Base-by-base conservation (phyloP, 2,329 filamentous ascomycete genomes). In the Aspergillus clavatus region DNA sequence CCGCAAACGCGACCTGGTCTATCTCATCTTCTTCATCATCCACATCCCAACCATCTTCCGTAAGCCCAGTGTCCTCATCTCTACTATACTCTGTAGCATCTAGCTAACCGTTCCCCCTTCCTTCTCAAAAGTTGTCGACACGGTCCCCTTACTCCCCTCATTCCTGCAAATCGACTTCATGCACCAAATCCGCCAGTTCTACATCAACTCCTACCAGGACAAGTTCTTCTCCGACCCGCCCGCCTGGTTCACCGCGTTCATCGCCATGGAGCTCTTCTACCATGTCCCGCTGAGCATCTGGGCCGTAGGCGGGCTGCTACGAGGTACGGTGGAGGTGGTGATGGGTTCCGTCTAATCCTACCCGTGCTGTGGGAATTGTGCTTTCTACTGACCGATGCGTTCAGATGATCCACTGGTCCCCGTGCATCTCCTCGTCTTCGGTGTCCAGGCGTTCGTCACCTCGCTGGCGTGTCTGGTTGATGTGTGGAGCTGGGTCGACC, bases 401-500 rank as follows among this genome's bases (percentile, higher is more conserved):
- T n/a, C n/a, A 79, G 77, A 81, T 56, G 73, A 81, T 44, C 75
- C 80, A 0, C 71, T 77, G 38, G 53, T 82, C 4, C 80, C 82
- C 0, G 63, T 85, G 0, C 76, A 82, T 40, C 68, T 86, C 1
- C 72, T 86, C 1, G 65, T 80, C 2, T 85, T 79, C 54, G 76
- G 78, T 0, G 62, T 80, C 7, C 74, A 84, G 56, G 78, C 80
- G 0, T 78, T 74, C 27, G 51, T 85, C 44, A 84, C 82, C 1
- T 84, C 83, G 0, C 56, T 79, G 33, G 79, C 79, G 0, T 86
- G 82, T 56, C 72, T 86, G 37, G 72, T 75, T 2, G 82, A 86
- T 45, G 79, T 78, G 53, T 66, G 77, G 63, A 72, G 69, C 51
- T 86, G 82, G 79, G 59, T 63, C 2, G 69, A 69, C 38, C 69